A percentile compares a stretch with the other conserved stretches of the same genome.
Conservation (phyloP, 306 rosid genomes). For the Alnus rubra region DNA sequence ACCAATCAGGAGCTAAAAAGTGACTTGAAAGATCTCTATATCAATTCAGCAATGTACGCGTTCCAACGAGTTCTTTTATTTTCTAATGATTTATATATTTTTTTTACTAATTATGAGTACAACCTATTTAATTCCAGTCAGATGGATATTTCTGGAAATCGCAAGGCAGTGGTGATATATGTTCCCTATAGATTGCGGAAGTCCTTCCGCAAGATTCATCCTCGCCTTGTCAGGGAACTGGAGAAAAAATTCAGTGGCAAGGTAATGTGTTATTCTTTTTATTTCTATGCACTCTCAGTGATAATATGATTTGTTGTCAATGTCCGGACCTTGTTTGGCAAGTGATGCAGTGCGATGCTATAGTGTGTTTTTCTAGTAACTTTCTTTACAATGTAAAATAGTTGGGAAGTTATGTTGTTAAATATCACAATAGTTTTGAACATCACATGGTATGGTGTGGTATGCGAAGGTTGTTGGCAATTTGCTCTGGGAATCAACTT, state of each 20-base stretch:
- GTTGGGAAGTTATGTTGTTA: background rate
- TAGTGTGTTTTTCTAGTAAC: background rate
- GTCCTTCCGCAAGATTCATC: conserved; percentile 66
- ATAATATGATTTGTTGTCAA: background rate
- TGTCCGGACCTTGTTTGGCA: background rate
- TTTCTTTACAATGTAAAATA: background rate
- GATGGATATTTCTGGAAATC: conserved; percentile 58
- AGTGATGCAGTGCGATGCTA: background rate
- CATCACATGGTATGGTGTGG: background rate
- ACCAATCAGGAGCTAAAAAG: conserved; percentile 72
- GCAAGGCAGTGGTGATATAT: conserved; percentile 69
- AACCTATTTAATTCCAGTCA: conserved; percentile 36
- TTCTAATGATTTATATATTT: background rate
- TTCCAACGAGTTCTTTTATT: background rate
- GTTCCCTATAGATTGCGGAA: conserved; percentile 73
- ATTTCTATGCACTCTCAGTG: background rate
- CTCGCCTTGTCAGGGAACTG: conserved; percentile 67
- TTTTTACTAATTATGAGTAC: background rate
- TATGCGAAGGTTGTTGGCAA: background rate
- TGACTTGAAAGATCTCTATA: conserved; percentile 72
- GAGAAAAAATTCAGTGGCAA: conserved; percentile 82
- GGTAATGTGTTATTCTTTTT: conserved; percentile 30
- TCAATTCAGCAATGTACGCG: conserved; percentile 61
- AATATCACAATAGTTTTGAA: background rate
- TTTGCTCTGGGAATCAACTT: background rate